Evolutionary conservation across 805 yeast genomes (phyloP).

Genomic region (Starmerella apis): DNA sequence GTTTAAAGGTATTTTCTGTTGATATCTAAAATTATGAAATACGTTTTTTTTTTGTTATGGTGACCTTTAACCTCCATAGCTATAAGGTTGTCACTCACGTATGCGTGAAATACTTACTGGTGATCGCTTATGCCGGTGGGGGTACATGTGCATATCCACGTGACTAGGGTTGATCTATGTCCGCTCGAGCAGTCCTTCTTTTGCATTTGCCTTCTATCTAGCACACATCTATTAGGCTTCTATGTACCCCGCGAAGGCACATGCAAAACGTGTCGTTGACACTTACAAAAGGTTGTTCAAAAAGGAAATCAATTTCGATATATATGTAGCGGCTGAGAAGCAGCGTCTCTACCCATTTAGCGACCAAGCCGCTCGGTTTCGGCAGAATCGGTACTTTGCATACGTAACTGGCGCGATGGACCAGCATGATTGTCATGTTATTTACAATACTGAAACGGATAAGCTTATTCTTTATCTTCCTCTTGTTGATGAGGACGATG

Average conservation of each 20-base stretch:
- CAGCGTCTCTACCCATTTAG: constrained; percentile 55
- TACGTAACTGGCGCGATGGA: constrained; percentile 69
- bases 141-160: too few relatives aligned
- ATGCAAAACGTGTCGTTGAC: constrained; percentile 38
- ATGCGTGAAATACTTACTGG: too few relatives aligned
- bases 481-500: constrained; percentile 72
- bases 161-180: too few relatives aligned
- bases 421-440: constrained; percentile 62
- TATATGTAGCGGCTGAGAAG: constrained; percentile 30
- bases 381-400: constrained; percentile 86
- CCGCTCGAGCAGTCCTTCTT: too few relatives aligned
- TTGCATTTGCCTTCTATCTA: too few relatives aligned
- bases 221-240: too few relatives aligned
- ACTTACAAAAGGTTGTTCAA: constrained; percentile 32
- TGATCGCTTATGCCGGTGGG: too few relatives aligned
- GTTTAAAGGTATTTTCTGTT: neutral
- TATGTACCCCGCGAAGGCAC: constrained; percentile 81
- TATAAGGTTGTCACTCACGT: too few relatives aligned
- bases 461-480: constrained; percentile 69
- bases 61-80: too few relatives aligned
- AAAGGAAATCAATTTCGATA: constrained; percentile 32
- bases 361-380: constrained; percentile 65
- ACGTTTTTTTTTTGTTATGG: too few relatives aligned
- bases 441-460: constrained; percentile 46
- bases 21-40: too few relatives aligned